Conservation (phyloP, 2,329 filamentous ascomycete species). For the Phyllosticta ampelicida region DNA sequence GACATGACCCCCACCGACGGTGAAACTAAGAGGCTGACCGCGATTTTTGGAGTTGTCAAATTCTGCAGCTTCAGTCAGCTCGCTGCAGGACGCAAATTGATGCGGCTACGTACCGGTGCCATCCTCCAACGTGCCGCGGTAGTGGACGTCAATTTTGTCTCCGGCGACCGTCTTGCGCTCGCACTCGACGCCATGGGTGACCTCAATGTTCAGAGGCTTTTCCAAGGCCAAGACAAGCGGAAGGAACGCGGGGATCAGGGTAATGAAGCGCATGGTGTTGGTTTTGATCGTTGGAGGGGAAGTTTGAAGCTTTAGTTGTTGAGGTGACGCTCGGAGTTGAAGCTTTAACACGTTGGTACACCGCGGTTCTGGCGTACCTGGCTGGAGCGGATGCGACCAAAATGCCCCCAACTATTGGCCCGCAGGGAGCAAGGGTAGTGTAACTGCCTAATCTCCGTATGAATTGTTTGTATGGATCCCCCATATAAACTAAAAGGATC, state of each 20-base stretch:
- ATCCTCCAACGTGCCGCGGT: slow-evolving; percentile 42
- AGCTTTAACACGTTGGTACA: not conserved
- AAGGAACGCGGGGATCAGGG: slow-evolving; percentile 3
- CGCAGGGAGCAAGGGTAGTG: no score
- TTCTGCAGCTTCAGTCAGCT: not conserved
- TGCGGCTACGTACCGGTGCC: slow-evolving; percentile 39
- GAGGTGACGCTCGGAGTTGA: not conserved
- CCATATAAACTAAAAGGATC: no score
- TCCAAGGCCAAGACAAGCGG: slow-evolving; percentile 8
- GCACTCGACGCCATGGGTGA: slow-evolving; percentile 32
- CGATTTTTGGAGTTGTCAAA: slow-evolving; percentile 82
- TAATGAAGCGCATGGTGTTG: slow-evolving; percentile 7
- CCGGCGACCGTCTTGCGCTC: slow-evolving; percentile 34
- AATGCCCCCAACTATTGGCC: no score
- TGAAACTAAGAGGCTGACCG: slow-evolving; percentile 65
- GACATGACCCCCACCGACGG: slow-evolving; percentile 67
- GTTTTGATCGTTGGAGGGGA: not conserved
- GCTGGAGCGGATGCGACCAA: no score
- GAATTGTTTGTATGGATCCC: no score
- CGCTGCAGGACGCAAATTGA: not conserved
- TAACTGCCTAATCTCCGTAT: no score
- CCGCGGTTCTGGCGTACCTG: not conserved
- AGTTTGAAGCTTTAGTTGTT: not conserved
- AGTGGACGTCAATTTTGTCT: slow-evolving; percentile 39
- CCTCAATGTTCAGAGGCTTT: slow-evolving; percentile 29